Base-by-base conservation (phyloP, 2,329 filamentous ascomycete genomes). In the Diaporthe eres region DNA sequence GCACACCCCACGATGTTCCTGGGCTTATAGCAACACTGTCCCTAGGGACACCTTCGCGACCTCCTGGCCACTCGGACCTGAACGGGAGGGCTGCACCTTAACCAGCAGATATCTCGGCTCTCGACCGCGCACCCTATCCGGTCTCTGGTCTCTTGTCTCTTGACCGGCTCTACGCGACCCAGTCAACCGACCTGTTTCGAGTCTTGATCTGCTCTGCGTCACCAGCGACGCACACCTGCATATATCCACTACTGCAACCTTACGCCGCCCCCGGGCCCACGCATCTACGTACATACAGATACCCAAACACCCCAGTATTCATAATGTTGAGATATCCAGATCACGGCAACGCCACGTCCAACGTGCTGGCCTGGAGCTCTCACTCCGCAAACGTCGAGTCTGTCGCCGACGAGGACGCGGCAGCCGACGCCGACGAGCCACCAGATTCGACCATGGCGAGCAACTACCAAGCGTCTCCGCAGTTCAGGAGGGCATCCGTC, bases 391-490 rank as follows among this genome's bases (percentile, higher is more conserved):
- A 85, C 67, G 83, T 86, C 80, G 84, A 86, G 78, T 82, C 84
- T 49, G 83, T 84, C 34, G 81, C 84, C 25, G 87, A 89, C 78
- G 90, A 91, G 76, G 95, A 98, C 74, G 83, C 92, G 79, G 86
- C 89, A 75, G 90, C 94, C 78, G 96, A 98, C 81, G 89, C 92
- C 70, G 96, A 98, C 84, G 96, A 98, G 84, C 96, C 96, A 68
- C 95, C 96, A 80, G 96, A 98, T 85, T 81, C 83, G 76, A 80
- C 77, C 75, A 79, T 81, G 77, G 78, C 72, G 79, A 77, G 58
- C 75, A 61, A 51, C 19, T 28, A 55, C 65, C 75, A 76, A 44
- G 68, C 74, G 34, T 81, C 79, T 67, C 80, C 78, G 61, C 85
- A 82, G 83, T 92, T 87, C 82, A 84, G 84, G 81, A 87, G 86